These are phyloP conservation scores for Colletotrichum sp. DNA, from an alignment of 2,329 filamentous ascomycete species.

Conservation along the genomic window DNA sequence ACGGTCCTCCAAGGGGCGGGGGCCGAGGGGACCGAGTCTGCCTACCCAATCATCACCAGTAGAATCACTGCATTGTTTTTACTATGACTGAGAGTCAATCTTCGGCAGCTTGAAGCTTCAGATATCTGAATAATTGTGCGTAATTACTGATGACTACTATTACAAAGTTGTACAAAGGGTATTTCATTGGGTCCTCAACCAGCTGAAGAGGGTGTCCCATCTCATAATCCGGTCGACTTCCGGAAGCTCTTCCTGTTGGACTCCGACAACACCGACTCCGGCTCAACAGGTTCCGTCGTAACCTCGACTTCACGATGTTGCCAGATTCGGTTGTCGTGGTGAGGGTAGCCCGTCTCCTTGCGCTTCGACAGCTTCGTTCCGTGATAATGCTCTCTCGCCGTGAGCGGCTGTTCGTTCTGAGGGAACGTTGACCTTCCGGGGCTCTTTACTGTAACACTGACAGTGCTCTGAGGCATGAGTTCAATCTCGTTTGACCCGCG, in stretches of 20 bases:
- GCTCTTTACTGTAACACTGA: slow-evolving; percentile 8
- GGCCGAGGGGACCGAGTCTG: background rate
- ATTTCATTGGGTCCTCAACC: background rate
- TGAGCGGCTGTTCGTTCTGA: background rate
- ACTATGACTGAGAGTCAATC: background rate
- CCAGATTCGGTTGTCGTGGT: slow-evolving; percentile 12
- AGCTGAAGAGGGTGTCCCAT: background rate
- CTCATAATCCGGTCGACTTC: background rate
- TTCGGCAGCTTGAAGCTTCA: background rate
- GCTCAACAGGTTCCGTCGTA: slow-evolving; percentile 18
- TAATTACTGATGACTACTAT: background rate
- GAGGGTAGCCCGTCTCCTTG: background rate
- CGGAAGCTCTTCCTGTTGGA: slow-evolving; percentile 1
- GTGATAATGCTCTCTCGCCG: slow-evolving; percentile 6
- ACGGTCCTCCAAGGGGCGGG: background rate
- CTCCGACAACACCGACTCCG: background rate
- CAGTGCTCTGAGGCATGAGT: background rate
- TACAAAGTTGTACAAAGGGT: background rate
- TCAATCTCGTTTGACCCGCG: slow-evolving; percentile 5
- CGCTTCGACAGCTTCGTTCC: background rate
- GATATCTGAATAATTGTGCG: background rate
- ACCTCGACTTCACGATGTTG: slow-evolving; percentile 16
- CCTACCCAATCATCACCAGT: background rate
- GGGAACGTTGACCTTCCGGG: background rate
- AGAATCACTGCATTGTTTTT: background rate